Evolutionary conservation across 1,139 yeast species (phyloP), one percentile per base, ranked within the genome.

Genomic region (Geotrichum bryndzae): DNA sequence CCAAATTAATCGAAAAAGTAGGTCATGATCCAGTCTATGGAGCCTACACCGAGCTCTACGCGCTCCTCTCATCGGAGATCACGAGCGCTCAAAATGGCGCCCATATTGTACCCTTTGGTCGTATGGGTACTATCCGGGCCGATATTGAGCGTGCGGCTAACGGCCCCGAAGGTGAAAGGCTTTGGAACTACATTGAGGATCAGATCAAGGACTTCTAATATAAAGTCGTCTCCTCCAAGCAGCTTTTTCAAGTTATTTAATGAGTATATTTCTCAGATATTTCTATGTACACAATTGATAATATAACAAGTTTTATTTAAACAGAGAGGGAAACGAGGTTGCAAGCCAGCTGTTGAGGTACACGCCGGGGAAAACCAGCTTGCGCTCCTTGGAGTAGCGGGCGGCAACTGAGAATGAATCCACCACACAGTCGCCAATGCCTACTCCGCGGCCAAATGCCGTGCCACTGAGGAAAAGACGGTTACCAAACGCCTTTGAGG

Each of bases 381-480:
- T 66, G 23, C 77, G 65, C 61, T 73, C 73, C 29, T 64, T 67
- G 45, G 69, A 59, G 66, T 73, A 73, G 46, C 77, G 66, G 6
- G 73, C 64, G 1, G 94, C 95, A 61, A 79, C 83, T 57, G 79
- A 80, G 61, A 88, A 79, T 7, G 88, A 82, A 69, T 85, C 84
- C 51, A 82, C 74, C 1, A 90, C 87, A 67, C 94, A 88, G 73
- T 91, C 97, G 0, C 97, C 96, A 0, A 92, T 92, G 0, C 97
- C 97, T 1, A 90, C 84, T 0, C 96, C 96, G 53, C 82, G 82
- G 13, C 91, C 90, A 72, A 87, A 87, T 1, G 90, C 84, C 84
- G 88, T 89, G 0, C 97, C 98, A 27, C 95, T 91, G 10, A 88
- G 70, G 1, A 86, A 81, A 1, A 90, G 71, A 27, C 79, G 77